These are phyloP conservation scores for Candida manassasensis DNA, from an alignment of 805 yeast species.

Conservation along the genomic window DNA sequence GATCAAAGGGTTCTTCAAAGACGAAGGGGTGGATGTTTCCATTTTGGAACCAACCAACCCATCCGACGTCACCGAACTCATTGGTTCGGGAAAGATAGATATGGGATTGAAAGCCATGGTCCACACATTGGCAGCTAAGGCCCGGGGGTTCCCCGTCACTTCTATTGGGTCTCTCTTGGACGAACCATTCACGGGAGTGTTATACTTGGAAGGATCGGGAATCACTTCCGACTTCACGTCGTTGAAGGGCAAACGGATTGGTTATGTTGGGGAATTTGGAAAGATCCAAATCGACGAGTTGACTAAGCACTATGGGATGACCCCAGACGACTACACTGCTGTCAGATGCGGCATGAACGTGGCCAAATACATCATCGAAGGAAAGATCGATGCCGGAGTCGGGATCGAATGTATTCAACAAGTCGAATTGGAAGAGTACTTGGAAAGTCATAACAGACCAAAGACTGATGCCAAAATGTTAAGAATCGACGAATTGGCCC, in stretches of 20 bases:
- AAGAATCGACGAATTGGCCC: slow-evolving; percentile 52
- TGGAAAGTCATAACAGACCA: slow-evolving; percentile 39
- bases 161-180: slow-evolving; percentile 52
- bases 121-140: slow-evolving; percentile 56
- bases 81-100: slow-evolving; percentile 54
- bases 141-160: slow-evolving; percentile 54
- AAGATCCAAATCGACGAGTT: slow-evolving; percentile 55
- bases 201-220: slow-evolving; percentile 48
- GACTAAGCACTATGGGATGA: slow-evolving; percentile 52
- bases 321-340: slow-evolving; percentile 51
- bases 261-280: slow-evolving; percentile 58
- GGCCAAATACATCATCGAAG: slow-evolving; percentile 51
- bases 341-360: slow-evolving; percentile 60
- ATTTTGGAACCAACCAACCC: slow-evolving; percentile 54
- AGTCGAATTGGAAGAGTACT: slow-evolving; percentile 51
- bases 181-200: slow-evolving; percentile 55
- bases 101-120: slow-evolving; percentile 60
- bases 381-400: slow-evolving; percentile 53
- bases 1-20: slow-evolving; percentile 45
- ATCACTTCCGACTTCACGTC: slow-evolving; percentile 48
- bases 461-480: slow-evolving; percentile 48
- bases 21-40: slow-evolving; percentile 47
- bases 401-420: slow-evolving; percentile 59
- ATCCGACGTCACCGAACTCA: slow-evolving; percentile 52
- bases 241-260: slow-evolving; percentile 49